Base-by-base conservation (phyloP, 2,329 filamentous ascomycete species). In the Hansfordia pulvinata region DNA sequence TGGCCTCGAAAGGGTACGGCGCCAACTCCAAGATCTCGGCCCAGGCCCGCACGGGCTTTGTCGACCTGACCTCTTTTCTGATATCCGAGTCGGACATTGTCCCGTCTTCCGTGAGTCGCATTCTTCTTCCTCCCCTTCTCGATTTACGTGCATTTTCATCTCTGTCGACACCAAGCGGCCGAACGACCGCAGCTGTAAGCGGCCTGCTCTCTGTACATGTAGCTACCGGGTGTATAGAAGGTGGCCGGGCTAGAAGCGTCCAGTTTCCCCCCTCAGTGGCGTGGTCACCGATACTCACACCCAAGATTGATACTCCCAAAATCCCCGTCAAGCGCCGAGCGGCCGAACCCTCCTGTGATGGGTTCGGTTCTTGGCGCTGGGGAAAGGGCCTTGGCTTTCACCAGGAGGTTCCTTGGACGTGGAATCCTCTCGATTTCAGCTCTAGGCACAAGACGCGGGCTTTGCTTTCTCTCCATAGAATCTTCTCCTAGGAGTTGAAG, bases 31-130 rank as follows among this genome's bases (percentile, higher is more conserved):
- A 64, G 35, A 76, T 94, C 29, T 56, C 65, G 11, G 78, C 84
- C 2, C 64, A 66, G 19, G 31, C 60, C 6, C 69, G 75, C 1
- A 62, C 77, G 16, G 84, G 83, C 0, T 77, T 94, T 36, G 76
- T 96, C 27, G 85, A 93, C 45, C 58, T 85, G 23, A 73, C 75
- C 17, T 80, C 76, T 8, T 76, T 98, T 35, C 55, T 93, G 14
- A 54, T 96, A 23, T 53, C 65, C 1, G 62, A 73, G 33, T 50
- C 55, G 2, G 81, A 96, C 50, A 86, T 83, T 31, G 39, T 35
- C 10, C 38, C 47, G 5, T 27, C 59, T 27, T 42, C 47, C 44
- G 57, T 63, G 47, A 52, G 53, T 47, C 10, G 20, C 23, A 20
- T 30, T 29, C 32, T 20, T 32, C 30, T 15, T 36, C 12, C 24